Conservation (phyloP, 2,329 filamentous ascomycete genomes). For the Sclerotinia nivalis region DNA sequence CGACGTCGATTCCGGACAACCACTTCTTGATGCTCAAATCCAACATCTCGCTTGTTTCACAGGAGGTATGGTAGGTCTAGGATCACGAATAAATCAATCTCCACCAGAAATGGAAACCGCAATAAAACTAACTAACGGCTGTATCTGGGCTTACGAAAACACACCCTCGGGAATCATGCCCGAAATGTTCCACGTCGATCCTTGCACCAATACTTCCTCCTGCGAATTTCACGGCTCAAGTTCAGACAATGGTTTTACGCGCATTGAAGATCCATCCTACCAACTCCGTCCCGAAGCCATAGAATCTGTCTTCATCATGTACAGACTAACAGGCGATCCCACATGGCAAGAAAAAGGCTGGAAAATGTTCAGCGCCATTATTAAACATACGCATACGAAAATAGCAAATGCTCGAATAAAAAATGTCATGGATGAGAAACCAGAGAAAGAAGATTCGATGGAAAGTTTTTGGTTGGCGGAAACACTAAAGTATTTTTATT, state of each 20-base stretch:
- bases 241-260: slow-evolving; percentile 13
- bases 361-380: slow-evolving; percentile 49
- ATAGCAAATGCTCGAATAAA: slow-evolving; percentile 46
- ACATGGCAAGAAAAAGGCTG: slow-evolving; percentile 46
- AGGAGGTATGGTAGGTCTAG: slow-evolving; percentile 68
- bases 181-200: slow-evolving; percentile 49
- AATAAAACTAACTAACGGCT: slow-evolving; percentile 59
- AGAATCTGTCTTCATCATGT: slow-evolving; percentile 66
- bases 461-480: slow-evolving; percentile 64
- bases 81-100: slow-evolving; percentile 58
- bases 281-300: slow-evolving; percentile 63
- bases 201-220: slow-evolving; percentile 23
- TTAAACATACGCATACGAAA: slow-evolving; percentile 45
- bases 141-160: slow-evolving; percentile 59
- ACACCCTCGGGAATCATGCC: slow-evolving; percentile 62
- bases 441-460: slow-evolving; percentile 50
- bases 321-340: slow-evolving; percentile 31
- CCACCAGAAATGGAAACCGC: slow-evolving; percentile 56
- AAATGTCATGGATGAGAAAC: slow-evolving; percentile 41
- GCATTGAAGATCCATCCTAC: slow-evolving; percentile 42
- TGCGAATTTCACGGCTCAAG: slow-evolving; percentile 30
- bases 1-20: slow-evolving; percentile 29
- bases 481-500: slow-evolving; percentile 62
- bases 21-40: slow-evolving; percentile 35
- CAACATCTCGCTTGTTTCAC: slow-evolving; percentile 70